These are phyloP conservation scores for Scheffersomyces coipomensis DNA, from an alignment of 805 yeast species.

Conservation along the genomic window DNA sequence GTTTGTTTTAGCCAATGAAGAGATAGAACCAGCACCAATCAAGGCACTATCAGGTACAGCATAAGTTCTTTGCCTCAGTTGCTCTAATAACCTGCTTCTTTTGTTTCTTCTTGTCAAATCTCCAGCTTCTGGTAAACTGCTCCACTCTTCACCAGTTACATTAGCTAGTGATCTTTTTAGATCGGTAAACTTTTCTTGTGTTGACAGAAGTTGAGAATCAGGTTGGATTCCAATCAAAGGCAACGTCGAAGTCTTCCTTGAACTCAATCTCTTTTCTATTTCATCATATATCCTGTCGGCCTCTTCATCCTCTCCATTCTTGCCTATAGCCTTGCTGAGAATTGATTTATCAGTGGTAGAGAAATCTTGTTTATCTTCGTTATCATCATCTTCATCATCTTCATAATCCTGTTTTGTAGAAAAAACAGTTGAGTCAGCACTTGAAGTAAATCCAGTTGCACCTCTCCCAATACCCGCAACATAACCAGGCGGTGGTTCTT, in stretches of 20 bases:
- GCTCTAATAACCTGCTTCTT: constrained; percentile 60
- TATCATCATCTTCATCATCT: constrained; percentile 30
- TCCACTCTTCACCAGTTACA: constrained; percentile 76
- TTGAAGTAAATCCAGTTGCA: constrained; percentile 88
- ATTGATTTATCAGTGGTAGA: constrained; percentile 33
- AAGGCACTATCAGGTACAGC: constrained; percentile 79
- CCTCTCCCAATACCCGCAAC: constrained; percentile 94
- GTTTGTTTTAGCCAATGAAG: constrained; percentile 28
- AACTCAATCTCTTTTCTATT: constrained; percentile 56
- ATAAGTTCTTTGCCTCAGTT: constrained; percentile 65
- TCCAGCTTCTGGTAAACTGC: constrained; percentile 78
- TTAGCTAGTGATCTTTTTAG: constrained; percentile 59
- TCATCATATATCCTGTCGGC: constrained; percentile 70
- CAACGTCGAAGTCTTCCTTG: constrained; percentile 25
- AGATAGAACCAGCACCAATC: constrained; percentile 18
- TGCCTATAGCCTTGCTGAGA: constrained; percentile 15
- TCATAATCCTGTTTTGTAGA: constrained; percentile 27
- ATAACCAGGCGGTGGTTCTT: constrained; percentile 86
- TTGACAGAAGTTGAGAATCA: neutral
- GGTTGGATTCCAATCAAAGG: neutral
- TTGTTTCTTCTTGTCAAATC: constrained; percentile 83
- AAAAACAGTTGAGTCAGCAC: constrained; percentile 66
- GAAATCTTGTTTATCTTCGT: constrained; percentile 16
- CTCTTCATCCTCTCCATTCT: constrained; percentile 64
- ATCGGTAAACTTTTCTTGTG: constrained; percentile 55